phyloP scores from a whole-genome alignment of 805 yeast species.

The Myxozyma vanderwaltii region DNA sequence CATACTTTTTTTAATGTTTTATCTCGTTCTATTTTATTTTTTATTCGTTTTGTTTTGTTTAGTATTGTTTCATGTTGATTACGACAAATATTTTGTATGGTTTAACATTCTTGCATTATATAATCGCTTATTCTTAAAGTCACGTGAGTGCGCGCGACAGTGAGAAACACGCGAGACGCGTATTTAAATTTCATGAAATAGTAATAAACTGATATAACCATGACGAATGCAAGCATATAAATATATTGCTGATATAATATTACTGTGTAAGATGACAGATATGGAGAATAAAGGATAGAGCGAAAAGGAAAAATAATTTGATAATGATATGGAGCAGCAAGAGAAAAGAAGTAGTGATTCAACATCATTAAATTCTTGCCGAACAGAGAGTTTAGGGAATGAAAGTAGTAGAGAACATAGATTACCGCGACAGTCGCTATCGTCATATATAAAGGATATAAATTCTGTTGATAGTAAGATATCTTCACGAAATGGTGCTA shows the following conservation, averaged over 20 bases:
- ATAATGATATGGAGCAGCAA: neutral
- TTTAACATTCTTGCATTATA: neutral
- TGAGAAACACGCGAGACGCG: neutral
- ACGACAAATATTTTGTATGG: neutral
- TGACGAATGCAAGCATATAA: too few species aligned
- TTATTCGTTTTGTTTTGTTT: neutral
- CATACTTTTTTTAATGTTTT: too few species aligned
- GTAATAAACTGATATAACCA: too few species aligned
- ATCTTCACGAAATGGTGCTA: slow-evolving; percentile 14
- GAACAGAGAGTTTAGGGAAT: too few species aligned
- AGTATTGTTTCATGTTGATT: neutral
- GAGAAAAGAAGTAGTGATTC: neutral
- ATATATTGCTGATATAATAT: too few species aligned
- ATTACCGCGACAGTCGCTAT: slow-evolving; percentile 17
- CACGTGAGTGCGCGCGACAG: slow-evolving; percentile 6
- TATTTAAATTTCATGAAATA: too few species aligned
- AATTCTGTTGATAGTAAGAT: slow-evolving; percentile 15
- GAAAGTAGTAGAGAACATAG: slow-evolving; percentile 11
- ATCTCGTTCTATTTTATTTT: too few species aligned
- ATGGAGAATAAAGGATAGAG: too few species aligned
- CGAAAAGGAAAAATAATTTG: too few species aligned
- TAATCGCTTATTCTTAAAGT: neutral
- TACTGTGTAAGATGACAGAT: too few species aligned
- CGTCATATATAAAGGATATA: slow-evolving; percentile 1
- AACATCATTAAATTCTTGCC: neutral